Base-by-base conservation (phyloP, 345 rosid species). In the Syzygium jambos region DNA sequence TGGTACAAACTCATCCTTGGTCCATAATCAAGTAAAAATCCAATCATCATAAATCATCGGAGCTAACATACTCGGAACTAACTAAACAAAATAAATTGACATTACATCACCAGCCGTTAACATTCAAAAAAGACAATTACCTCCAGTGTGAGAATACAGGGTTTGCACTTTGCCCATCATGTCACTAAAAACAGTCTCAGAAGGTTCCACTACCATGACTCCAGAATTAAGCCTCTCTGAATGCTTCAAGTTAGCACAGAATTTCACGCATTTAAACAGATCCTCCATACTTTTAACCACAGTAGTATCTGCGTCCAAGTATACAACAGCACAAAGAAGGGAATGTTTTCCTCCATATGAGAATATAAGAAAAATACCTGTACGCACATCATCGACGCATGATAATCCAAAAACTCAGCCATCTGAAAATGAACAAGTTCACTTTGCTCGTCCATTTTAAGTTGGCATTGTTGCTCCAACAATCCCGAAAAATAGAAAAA, bases 131-230 rank as follows among this genome's bases (percentile, higher is more conserved):
- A 86, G 78, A 61, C 55, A 27, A 52, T 87, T 89, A 93, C 95
- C 99, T 88, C 99, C 99, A 4, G 99, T 97, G 87, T 97, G 96
- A 63, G 98, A 97, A 2, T 89, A 90, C 94, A 96, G 91, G 51
- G 95, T 94, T 87, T 87, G 95, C 78, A 97, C 99, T 95, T 96
- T 94, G 88, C 92, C 88, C 96, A 96, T 92, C 98, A 97, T 97
- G 90, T 97, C 97, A 51, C 91, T 91, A 77, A 97, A 97, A 87
- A 97, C 51, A 16, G 92, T 88, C 89, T 89, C 92, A 25, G 98
- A 96, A n/a, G 99, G 99, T 89, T 96, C 99, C 89, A 96, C 98
- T 29, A 96, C 99, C 99, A 97, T 93, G 77, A 97, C 99, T 88
- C 99, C 99, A 63, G 99, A 95, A 91, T 97, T 97, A 59, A 97